Evolutionary conservation across 331 rosid genomes (phyloP).

Genomic region (Quercus lobata): DNA sequence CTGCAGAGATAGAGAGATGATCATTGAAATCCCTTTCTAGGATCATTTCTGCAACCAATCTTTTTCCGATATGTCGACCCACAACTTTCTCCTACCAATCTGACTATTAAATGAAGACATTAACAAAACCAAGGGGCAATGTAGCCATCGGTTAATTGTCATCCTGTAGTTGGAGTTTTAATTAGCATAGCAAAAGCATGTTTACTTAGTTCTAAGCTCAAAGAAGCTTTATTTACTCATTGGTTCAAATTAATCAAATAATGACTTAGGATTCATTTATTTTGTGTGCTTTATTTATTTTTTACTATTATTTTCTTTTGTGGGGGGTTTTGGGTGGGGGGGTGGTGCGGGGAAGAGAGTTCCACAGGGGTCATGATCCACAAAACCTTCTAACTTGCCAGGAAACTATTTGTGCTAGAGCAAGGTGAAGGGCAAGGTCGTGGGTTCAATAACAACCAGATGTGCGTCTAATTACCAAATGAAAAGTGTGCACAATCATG

Average conservation of each 20-base stretch:
- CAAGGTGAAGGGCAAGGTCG: no score
- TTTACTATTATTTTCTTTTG: neutral
- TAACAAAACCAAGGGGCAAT: neutral
- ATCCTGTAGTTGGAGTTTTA: neutral
- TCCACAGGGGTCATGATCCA: neutral
- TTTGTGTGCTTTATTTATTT: neutral
- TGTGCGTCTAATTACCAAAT: neutral
- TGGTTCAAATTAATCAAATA: neutral
- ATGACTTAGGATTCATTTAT: neutral
- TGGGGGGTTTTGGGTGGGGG: no score
- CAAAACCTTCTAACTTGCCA: neutral
- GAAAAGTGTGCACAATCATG: no score
- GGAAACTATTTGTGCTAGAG: neutral
- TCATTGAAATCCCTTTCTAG: no score
- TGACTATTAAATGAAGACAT: neutral
- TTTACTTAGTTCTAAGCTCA: neutral
- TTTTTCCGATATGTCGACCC: neutral
- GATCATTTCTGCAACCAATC: no score
- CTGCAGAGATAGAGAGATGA: neutral
- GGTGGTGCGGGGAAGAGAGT: neutral
- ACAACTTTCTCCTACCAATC: neutral
- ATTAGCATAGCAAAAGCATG: neutral
- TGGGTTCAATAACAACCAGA: no score
- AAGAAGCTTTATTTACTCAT: neutral
- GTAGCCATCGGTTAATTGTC: neutral